Conservation (phyloP, 148 eudicot species). For the Vaccinium myrtillus region DNA sequence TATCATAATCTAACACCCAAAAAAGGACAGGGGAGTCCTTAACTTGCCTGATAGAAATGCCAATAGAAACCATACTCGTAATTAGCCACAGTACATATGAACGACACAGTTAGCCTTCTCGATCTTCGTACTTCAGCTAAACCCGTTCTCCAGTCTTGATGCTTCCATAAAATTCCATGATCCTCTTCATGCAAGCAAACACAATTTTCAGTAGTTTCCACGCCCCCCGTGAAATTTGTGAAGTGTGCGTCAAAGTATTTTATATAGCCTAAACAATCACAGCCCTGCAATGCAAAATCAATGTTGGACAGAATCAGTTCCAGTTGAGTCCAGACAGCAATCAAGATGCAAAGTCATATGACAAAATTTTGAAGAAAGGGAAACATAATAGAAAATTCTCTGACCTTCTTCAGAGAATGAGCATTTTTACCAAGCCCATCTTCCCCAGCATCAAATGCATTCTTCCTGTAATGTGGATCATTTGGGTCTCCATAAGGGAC, state of each 20-base stretch:
- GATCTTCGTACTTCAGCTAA: slow-evolving; percentile 95
- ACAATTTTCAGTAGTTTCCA: slow-evolving; percentile 91
- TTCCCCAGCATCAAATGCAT: slow-evolving; percentile 99
- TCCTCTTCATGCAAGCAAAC: slow-evolving; percentile 98
- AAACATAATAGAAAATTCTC: background rate
- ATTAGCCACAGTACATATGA: slow-evolving; percentile 95
- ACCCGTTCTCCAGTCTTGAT: slow-evolving; percentile 99
- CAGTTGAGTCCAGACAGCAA: background rate
- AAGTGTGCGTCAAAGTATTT: slow-evolving; percentile 96
- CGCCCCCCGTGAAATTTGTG: slow-evolving; percentile 92
- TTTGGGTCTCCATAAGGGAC: slow-evolving; percentile 99
- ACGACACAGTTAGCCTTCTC: slow-evolving; percentile 84
- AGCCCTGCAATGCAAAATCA: slow-evolving; percentile 70
- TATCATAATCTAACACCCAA: slow-evolving; percentile 47
- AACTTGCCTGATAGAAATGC: slow-evolving; percentile 98
- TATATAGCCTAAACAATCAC: slow-evolving; percentile 89
- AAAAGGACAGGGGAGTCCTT: background rate
- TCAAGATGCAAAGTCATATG: background rate
- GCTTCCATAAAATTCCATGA: slow-evolving; percentile 97
- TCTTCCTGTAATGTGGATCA: slow-evolving; percentile 98
- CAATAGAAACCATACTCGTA: slow-evolving; percentile 98
- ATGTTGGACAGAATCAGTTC: background rate
- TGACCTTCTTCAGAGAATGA: slow-evolving; percentile 94
- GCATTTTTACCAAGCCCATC: slow-evolving; percentile 98
- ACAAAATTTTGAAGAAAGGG: background rate